phyloP scores from a whole-genome alignment of 2,329 filamentous ascomycete genomes.

The Alternaria sp. region DNA sequence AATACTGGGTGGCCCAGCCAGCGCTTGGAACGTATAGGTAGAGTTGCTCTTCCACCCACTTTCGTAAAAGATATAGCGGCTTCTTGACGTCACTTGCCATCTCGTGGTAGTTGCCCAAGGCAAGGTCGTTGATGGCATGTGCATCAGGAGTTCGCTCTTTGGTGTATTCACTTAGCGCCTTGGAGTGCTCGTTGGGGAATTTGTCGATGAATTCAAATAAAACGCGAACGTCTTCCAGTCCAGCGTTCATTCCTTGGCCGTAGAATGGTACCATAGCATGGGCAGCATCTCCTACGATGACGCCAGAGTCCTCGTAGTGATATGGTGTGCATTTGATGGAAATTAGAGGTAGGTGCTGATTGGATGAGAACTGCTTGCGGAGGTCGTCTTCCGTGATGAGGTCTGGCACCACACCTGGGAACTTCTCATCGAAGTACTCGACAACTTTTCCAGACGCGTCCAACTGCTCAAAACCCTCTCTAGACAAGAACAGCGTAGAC shows the following conservation, averaged over 20 bases:
- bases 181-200: slow-evolving; percentile 57
- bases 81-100: slow-evolving; percentile 89
- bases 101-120: slow-evolving; percentile 88
- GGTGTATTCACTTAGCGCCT: slow-evolving; percentile 77
- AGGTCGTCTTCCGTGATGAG: slow-evolving; percentile 74
- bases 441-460: slow-evolving; percentile 69
- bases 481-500: slow-evolving; percentile 89
- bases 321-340: slow-evolving; percentile 92
- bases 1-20: slow-evolving; percentile 93
- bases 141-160: slow-evolving; percentile 77
- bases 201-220: slow-evolving; percentile 84
- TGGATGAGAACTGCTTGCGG: slow-evolving; percentile 75
- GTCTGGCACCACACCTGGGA: slow-evolving; percentile 79
- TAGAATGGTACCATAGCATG: slow-evolving; percentile 99
- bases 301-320: slow-evolving; percentile 77
- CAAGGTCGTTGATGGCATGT: slow-evolving; percentile 90
- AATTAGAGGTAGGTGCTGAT: slow-evolving; percentile 91
- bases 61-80: slow-evolving; percentile 78
- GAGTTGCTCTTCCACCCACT: slow-evolving; percentile 84
- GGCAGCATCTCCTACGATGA: slow-evolving; percentile 91
- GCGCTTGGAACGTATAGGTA: slow-evolving; percentile 77
- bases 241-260: slow-evolving; percentile 97
- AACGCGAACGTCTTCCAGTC: slow-evolving; percentile 90
- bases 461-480: slow-evolving; percentile 71
- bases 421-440: slow-evolving; percentile 80